These are phyloP conservation scores for Rhodotorula glutinis DNA, from an alignment of 1,284 basidiomycete species.

Conservation along the genomic window DNA sequence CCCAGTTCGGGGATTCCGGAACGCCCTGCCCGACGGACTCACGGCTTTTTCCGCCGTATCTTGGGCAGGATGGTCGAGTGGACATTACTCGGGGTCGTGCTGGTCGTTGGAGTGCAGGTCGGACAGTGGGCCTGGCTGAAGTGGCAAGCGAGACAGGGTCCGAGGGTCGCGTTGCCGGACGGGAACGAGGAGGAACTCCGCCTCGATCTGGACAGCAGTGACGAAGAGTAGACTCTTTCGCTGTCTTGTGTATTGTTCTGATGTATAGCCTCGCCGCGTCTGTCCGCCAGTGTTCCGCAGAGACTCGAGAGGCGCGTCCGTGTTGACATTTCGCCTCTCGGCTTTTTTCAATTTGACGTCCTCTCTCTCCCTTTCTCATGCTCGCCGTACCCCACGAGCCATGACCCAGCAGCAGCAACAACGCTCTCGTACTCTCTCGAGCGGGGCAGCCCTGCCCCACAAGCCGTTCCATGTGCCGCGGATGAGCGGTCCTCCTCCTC, in stretches of 20 bases:
- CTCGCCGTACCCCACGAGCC: not conserved
- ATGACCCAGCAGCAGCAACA: not conserved
- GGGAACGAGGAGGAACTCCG: not conserved
- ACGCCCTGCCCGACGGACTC: not conserved
- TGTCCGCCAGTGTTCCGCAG: too few species aligned
- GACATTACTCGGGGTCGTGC: not conserved
- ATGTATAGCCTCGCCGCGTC: too few species aligned
- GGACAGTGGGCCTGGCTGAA: not conserved
- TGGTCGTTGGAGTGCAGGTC: not conserved
- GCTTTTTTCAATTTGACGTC: too few species aligned
- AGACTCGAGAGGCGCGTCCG: too few species aligned
- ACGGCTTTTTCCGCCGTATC: not conserved
- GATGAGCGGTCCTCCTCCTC: not conserved
- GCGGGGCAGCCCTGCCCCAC: not conserved
- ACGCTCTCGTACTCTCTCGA: not conserved
- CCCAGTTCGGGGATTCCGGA: too few species aligned
- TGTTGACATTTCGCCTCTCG: too few species aligned
- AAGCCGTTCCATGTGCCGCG: not conserved
- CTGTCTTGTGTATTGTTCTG: too few species aligned
- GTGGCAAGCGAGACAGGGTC: too few species aligned
- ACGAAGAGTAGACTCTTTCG: too few species aligned
- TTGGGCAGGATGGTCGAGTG: slow-evolving; percentile 2
- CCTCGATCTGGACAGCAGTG: not conserved
- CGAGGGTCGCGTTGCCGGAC: not conserved
- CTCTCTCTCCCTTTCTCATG: too few species aligned